Base-by-base conservation (phyloP, 2,329 filamentous ascomycete species). In the Alternaria sp. region DNA sequence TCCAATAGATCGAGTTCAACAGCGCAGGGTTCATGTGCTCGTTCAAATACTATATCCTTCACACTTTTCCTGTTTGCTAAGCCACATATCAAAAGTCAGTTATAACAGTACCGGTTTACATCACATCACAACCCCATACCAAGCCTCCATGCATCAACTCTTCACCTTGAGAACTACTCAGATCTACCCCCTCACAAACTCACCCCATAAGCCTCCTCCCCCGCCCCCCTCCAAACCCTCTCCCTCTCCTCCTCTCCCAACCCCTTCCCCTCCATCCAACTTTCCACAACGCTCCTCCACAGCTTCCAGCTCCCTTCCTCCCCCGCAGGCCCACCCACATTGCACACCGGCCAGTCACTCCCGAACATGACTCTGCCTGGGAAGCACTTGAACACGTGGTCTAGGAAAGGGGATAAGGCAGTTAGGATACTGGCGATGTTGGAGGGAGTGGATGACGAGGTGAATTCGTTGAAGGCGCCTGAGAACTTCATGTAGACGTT, bases 281-380 rank as follows among this genome's bases (percentile, higher is more conserved):
- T 83, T 66, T 90, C 87, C 17, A 97, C 91, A 2, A 96, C 83
- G 19, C 83, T 84, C 67, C 84, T 87, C 94, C 94, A 97, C 71
- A 90, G 87, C 36, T 82, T 81, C 93, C 93, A 97, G 30, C 91
- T 89, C 15, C 67, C 71, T 21, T 83, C 80, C 51, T 85, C 82
- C 45, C 84, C 84, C 1, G 79, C 81, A 0, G 85, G 85, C 3
- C 86, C 86, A 1, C 87, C 87, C 32, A 93, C 82, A 66, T 93
- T 94, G 81, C 93, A 97, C 1, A 97, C 90, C 3, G 95, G 94
- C 95, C 95, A 98, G 79, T 97, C 93, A 68, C 91, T 94, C 23
- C 91, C 94, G 79, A 96, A 97, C 90, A 98, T 93, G 76, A 96
- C 86, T 67, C 93, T 86, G 21, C 83, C 77, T 0, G 91, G 82